Evolutionary conservation across 345 rosid species (phyloP).

Genomic region (Eucalyptus sp.): DNA sequence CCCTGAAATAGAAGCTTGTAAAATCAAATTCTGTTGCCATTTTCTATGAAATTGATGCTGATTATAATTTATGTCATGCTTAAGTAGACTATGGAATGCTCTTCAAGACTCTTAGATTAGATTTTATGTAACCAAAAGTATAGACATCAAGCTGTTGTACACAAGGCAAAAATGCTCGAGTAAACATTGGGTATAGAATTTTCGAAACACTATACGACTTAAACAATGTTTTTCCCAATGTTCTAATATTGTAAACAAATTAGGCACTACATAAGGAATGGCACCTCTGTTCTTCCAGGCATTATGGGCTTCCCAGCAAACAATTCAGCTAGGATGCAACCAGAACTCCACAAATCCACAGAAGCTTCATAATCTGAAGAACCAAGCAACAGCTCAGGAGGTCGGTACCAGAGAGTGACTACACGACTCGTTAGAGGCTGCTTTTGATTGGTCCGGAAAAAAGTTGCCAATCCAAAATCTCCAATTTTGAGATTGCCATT

Average conservation of each 20-base stretch:
- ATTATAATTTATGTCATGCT: not conserved
- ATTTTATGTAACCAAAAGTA: not conserved
- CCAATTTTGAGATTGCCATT: slow-evolving; percentile 42
- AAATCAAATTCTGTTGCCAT: not conserved
- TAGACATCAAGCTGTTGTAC: not conserved
- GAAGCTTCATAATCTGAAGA: slow-evolving; percentile 37
- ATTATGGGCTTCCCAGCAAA: slow-evolving; percentile 53
- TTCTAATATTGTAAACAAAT: not conserved
- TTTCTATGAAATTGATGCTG: not conserved
- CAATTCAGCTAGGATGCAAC: slow-evolving; percentile 55
- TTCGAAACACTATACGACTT: not conserved
- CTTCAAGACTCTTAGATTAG: not conserved
- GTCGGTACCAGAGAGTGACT: slow-evolving; percentile 50
- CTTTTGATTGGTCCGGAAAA: slow-evolving; percentile 17
- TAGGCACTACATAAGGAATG: not conserved
- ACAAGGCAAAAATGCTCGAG: not conserved
- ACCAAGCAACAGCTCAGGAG: slow-evolving; percentile 58
- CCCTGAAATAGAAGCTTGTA: not conserved
- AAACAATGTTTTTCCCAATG: not conserved
- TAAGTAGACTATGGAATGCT: not conserved
- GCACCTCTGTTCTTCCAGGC: slow-evolving; percentile 63
- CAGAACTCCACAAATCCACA: slow-evolving; percentile 52
- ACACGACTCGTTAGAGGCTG: slow-evolving; percentile 55
- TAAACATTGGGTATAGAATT: not conserved
- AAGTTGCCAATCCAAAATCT: slow-evolving; percentile 48